Base-by-base conservation (phyloP, 257 asterid species). In the Paulownia fortunei region DNA sequence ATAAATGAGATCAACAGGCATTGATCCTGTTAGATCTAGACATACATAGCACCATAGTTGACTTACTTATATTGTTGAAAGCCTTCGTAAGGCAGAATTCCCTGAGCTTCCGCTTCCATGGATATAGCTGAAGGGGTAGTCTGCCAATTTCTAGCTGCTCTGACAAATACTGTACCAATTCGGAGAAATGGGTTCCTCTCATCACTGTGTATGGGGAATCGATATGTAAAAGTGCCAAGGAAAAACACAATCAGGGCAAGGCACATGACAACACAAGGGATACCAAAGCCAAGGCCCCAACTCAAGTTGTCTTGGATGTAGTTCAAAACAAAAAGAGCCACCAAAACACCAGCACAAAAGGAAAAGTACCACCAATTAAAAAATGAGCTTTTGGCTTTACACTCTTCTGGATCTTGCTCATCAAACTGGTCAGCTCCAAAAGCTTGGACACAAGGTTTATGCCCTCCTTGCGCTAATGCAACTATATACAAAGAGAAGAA, bases 381-480 rank as follows among this genome's bases (percentile, higher is more conserved):
- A 85, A 92, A 90, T 2, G 97, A 92, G 88, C 96, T 88, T 72
- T 86, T 92, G 59, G 87, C 86, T 82, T 88, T 90, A 30, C 82
- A 58, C 72, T 92, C 97, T 63, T 58, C 55, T 1, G 88, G 86
- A 75, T 92, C 87, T 60, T 64, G 73, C 52, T 84, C 90, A 27
- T 92, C 96, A 69, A 92, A 92, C 73, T 92, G 96, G 73, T 88
- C 97, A 18, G 92, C 95, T 24, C 95, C 95, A 42, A 92, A 92
- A 3, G 95, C 97, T 74, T 88, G 95, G 59, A 86, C 87, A 68
- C 96, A 88, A 0, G 97, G 96, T 62, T 88, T 92, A 78, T 92
- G 93, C 86, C 95, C 93, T 52, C 91, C 93, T 82, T 92, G 93
- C 4, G 90, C 97, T 18, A 88, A 62, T 60, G 93, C 95, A 21